Evolutionary conservation across 352 stramenopile species (phyloP).

Genomic region (Elongisporangium undulatum): DNA sequence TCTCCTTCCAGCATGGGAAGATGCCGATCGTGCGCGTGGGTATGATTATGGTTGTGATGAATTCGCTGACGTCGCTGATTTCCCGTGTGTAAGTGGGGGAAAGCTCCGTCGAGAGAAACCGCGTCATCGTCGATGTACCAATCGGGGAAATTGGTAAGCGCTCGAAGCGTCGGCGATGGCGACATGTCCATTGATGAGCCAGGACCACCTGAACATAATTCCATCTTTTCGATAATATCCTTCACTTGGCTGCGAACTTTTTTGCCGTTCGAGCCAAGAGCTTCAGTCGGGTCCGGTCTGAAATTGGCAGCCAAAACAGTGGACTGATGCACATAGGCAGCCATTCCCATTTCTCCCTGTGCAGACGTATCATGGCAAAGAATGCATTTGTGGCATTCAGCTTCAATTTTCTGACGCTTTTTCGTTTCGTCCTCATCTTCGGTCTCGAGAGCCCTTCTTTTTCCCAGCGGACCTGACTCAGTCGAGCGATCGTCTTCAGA

Average conservation of each 20-base stretch:
- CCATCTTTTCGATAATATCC: slow-evolving; percentile 82
- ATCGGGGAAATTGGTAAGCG: slow-evolving; percentile 59
- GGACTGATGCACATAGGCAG: slow-evolving; percentile 83
- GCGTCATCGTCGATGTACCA: slow-evolving; percentile 71
- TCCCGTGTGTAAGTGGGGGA: slow-evolving; percentile 10
- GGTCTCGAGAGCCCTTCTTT: slow-evolving; percentile 33
- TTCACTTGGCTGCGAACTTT: slow-evolving; percentile 59
- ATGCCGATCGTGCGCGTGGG: slow-evolving; percentile 27
- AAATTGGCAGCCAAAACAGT: slow-evolving; percentile 78
- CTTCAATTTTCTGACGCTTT: slow-evolving; percentile 47
- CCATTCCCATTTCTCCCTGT: slow-evolving; percentile 82
- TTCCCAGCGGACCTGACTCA: slow-evolving; percentile 23
- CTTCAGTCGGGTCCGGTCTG: slow-evolving; percentile 66
- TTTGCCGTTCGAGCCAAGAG: slow-evolving; percentile 38
- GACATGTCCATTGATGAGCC: slow-evolving; percentile 30
- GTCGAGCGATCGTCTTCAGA: slow-evolving; percentile 8
- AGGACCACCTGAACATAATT: slow-evolving; percentile 64
- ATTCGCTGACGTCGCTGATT: slow-evolving; percentile 29
- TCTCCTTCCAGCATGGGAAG: slow-evolving; percentile 55
- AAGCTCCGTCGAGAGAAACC: slow-evolving; percentile 27
- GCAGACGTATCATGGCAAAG: slow-evolving; percentile 79
- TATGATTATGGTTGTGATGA: neutral
- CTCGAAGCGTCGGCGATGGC: slow-evolving; percentile 50
- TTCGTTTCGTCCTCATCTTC: slow-evolving; percentile 25
- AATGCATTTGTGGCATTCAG: slow-evolving; percentile 70